Conservation (phyloP, 169 alveolate genomes). For the Plasmodium berghei region DNA sequence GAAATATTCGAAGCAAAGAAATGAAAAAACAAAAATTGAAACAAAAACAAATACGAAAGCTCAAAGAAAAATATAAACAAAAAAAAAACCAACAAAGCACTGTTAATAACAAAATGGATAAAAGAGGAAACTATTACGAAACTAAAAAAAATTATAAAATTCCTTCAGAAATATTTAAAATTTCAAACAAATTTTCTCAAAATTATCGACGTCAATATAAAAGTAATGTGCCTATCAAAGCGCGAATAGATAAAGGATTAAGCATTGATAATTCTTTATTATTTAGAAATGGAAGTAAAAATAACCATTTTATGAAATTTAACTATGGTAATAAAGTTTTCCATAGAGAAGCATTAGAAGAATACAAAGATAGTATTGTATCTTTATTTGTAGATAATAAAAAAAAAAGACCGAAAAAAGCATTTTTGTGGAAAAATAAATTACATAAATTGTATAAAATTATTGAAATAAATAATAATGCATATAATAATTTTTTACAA, state of each 20-base stretch:
- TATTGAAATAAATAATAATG: slow-evolving; percentile 42
- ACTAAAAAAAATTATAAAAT: background rate
- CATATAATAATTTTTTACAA: background rate
- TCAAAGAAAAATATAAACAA: background rate
- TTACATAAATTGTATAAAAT: slow-evolving; percentile 38
- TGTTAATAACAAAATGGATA: background rate
- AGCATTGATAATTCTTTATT: no score
- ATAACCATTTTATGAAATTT: background rate
- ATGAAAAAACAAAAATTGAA: background rate
- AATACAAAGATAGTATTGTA: background rate
- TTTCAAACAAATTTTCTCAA: background rate
- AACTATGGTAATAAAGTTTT: background rate
- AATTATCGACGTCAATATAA: background rate
- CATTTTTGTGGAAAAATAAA: slow-evolving; percentile 41
- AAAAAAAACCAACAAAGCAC: background rate
- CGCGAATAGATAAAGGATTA: no score
- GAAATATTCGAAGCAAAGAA: background rate
- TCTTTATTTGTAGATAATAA: background rate
- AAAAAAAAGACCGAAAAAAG: background rate
- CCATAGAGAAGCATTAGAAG: background rate
- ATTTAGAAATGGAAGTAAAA: no score
- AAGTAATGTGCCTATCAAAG: no score
- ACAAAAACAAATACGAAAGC: background rate
- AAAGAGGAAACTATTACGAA: background rate
- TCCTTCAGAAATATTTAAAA: background rate